Conservation (phyloP, 768 basidiomycete species). For the Pleurotus giganteus region DNA sequence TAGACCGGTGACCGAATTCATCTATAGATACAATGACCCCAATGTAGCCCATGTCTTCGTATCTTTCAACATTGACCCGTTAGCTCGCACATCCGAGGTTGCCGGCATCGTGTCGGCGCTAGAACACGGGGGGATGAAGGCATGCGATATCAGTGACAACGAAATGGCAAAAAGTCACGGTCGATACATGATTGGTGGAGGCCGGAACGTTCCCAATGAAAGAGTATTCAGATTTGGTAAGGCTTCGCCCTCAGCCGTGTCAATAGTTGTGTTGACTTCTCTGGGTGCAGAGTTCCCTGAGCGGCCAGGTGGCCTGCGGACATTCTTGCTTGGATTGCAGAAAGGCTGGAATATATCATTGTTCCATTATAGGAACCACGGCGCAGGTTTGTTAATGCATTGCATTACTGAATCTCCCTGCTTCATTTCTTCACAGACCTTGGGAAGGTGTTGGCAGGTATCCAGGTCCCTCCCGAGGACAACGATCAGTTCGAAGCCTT, state of each 20-base stretch:
- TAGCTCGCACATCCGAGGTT: slow-evolving; percentile 60
- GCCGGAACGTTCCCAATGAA: slow-evolving; percentile 74
- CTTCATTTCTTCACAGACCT: slow-evolving; percentile 54
- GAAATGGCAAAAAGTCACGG: slow-evolving; percentile 95
- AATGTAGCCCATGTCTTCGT: slow-evolving; percentile 82
- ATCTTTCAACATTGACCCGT: slow-evolving; percentile 80
- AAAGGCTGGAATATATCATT: slow-evolving; percentile 92
- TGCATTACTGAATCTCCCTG: background rate
- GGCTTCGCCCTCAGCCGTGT: slow-evolving; percentile 24
- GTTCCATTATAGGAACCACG: slow-evolving; percentile 98
- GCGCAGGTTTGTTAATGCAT: slow-evolving; percentile 59
- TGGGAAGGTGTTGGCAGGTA: slow-evolving; percentile 89
- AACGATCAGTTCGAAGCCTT: slow-evolving; percentile 69
- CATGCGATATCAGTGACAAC: slow-evolving; percentile 88
- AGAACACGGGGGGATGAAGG: slow-evolving; percentile 71
- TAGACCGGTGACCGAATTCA: slow-evolving; percentile 91
- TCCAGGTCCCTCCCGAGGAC: slow-evolving; percentile 82
- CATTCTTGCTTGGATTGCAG: slow-evolving; percentile 82
- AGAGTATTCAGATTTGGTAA: slow-evolving; percentile 90
- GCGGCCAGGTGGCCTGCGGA: slow-evolving; percentile 85
- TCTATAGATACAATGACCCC: slow-evolving; percentile 81
- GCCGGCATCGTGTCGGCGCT: slow-evolving; percentile 60
- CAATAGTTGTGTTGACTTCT: background rate
- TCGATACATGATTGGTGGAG: slow-evolving; percentile 93
- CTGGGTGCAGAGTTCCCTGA: slow-evolving; percentile 84